phyloP scores from a whole-genome alignment of 768 basidiomycete species.

The Mycena vulgaris region DNA sequence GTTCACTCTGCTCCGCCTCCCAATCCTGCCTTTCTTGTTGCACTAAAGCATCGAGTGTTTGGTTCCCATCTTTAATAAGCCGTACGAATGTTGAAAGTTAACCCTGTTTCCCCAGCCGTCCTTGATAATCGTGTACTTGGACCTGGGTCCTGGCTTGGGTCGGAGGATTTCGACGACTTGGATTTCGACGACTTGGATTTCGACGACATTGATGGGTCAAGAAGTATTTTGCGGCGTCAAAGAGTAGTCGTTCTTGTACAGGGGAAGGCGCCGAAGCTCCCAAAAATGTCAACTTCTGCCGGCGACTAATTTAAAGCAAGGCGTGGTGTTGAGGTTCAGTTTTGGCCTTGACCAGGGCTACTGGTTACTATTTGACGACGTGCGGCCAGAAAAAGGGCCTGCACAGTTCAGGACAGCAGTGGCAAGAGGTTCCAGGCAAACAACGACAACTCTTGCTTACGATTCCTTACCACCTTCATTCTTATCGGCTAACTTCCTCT shows the following conservation, averaged over 20 bases:
- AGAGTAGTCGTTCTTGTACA: too few species aligned
- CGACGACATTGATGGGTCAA: slow-evolving; percentile 4
- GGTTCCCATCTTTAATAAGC: slow-evolving; percentile 14
- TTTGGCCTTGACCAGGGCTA: too few species aligned
- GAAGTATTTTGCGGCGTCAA: too few species aligned
- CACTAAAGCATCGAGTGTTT: slow-evolving; percentile 11
- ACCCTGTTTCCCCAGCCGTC: slow-evolving; percentile 5
- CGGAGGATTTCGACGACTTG: too few species aligned
- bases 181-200: not conserved
- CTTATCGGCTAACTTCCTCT: slow-evolving; percentile 20
- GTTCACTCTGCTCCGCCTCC: not conserved
- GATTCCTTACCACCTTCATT: not conserved
- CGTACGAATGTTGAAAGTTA: slow-evolving; percentile 17
- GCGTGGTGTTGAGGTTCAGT: too few species aligned
- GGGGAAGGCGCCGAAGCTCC: too few species aligned
- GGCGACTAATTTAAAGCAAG: too few species aligned
- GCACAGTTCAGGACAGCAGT: too few species aligned
- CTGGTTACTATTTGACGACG: too few species aligned
- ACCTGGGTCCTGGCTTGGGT: slow-evolving; percentile 1
- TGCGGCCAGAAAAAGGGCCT: too few species aligned
- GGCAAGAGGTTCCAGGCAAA: not conserved
- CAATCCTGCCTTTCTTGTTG: slow-evolving; percentile 6
- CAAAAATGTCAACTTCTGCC: too few species aligned
- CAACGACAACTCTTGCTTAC: not conserved
- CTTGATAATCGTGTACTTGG: slow-evolving; percentile 8